Percentiles rank a stretch among this genome's conserved stretches.
phyloP scores from a whole-genome alignment of 2,329 filamentous ascomycete species.

The Thyridium curvatum region DNA sequence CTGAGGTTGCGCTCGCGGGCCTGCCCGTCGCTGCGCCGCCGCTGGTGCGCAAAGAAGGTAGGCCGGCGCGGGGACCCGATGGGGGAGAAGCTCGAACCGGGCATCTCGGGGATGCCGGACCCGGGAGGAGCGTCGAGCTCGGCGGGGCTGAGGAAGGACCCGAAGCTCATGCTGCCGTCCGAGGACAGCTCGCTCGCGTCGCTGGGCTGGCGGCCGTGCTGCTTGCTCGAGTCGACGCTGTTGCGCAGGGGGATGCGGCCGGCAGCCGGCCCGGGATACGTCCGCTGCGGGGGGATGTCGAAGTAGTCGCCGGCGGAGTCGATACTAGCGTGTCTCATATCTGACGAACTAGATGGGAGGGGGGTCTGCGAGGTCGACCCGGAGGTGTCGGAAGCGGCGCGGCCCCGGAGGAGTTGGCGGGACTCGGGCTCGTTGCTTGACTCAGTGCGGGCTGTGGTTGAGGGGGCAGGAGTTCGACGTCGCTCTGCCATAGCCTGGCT shows the following conservation, averaged over 20 bases:
- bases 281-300: slow-evolving; percentile 11
- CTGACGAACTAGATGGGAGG: background rate
- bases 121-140: slow-evolving; percentile 30
- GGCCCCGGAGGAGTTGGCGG: too few species aligned
- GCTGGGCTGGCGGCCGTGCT: slow-evolving; percentile 34
- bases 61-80: slow-evolving; percentile 10
- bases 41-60: slow-evolving; percentile 13
- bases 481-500: slow-evolving; percentile 12
- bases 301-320: slow-evolving; percentile 23
- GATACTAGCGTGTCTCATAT: slow-evolving; percentile 1
- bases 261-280: too few species aligned
- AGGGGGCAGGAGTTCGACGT: slow-evolving; percentile 4
- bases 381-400: slow-evolving; percentile 9
- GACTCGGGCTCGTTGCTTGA: slow-evolving; percentile 28
- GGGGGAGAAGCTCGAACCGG: slow-evolving; percentile 14
- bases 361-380: slow-evolving; percentile 8
- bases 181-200: slow-evolving; percentile 32
- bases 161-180: slow-evolving; percentile 10
- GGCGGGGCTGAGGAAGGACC: slow-evolving; percentile 18
- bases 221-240: slow-evolving; percentile 28
- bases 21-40: slow-evolving; percentile 17
- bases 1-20: slow-evolving; percentile 5
- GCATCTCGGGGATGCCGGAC: slow-evolving; percentile 27
- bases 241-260: slow-evolving; percentile 16
- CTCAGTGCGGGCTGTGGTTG: slow-evolving; percentile 14